Percentiles rank a stretch among this genome's conserved stretches.
Evolutionary conservation across 108 stramenopile species (phyloP).

Genomic region (Poteriospumella lacustris): DNA sequence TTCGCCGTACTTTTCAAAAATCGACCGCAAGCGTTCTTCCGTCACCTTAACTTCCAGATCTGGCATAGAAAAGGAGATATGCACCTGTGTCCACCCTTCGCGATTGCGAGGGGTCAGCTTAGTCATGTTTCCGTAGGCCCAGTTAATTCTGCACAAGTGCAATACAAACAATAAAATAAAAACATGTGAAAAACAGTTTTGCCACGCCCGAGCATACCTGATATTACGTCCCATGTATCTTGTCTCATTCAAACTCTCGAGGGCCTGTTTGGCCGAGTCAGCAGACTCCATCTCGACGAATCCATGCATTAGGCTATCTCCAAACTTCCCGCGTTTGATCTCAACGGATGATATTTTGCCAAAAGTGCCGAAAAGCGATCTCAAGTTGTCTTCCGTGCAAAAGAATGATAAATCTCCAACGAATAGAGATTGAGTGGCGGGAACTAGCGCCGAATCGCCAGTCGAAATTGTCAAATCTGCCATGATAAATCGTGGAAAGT

Average conservation of each 20-base stretch:
- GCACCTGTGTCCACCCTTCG: too few relatives aligned
- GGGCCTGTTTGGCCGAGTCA: background rate
- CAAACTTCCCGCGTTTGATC: background rate
- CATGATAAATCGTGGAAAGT: too few relatives aligned
- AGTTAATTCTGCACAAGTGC: too few relatives aligned
- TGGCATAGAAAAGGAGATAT: background rate
- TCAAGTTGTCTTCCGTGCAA: background rate
- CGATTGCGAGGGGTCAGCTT: too few relatives aligned
- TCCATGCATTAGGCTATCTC: background rate
- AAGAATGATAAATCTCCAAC: background rate
- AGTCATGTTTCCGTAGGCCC: too few relatives aligned
- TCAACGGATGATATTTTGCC: background rate
- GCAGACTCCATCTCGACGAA: background rate
- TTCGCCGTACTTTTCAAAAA: background rate
- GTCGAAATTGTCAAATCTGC: too few relatives aligned
- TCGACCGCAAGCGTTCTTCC: background rate
- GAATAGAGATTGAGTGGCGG: too few relatives aligned
- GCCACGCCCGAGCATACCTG: background rate
- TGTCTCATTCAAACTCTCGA: background rate
- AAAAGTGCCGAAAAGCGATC: background rate
- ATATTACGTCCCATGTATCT: background rate
- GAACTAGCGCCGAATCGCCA: too few relatives aligned
- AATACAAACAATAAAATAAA: background rate
- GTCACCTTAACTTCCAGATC: background rate
- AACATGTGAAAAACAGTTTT: background rate